Percentiles rank a stretch among this genome's conserved stretches.
Conservation (phyloP, 768 basidiomycete species). For the Mycena latifolia region DNA sequence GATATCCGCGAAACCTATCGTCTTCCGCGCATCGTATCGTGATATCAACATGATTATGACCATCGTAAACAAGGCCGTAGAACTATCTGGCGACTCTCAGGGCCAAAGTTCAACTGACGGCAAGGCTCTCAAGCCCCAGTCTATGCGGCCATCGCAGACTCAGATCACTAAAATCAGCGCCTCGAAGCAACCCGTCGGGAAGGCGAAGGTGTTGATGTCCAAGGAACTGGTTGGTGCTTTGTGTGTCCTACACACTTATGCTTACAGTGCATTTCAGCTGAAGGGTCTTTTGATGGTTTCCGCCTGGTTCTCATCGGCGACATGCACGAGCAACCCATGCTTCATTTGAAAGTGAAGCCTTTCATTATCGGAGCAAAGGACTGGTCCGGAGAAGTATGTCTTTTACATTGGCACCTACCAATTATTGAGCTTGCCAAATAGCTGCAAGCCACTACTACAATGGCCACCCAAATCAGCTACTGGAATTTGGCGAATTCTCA, state of each 20-base stretch:
- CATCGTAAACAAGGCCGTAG: conserved; percentile 89
- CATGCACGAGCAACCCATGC: conserved; percentile 92
- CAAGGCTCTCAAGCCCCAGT: conserved; percentile 16
- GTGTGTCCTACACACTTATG: neutral
- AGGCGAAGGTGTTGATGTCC: conserved; percentile 65
- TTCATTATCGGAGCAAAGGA: conserved; percentile 88
- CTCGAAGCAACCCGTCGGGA: conserved; percentile 46
- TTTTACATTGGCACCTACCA: neutral
- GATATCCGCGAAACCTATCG: conserved; percentile 81
- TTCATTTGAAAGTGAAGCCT: conserved; percentile 89
- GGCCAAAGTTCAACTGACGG: conserved; percentile 31
- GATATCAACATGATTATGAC: conserved; percentile 91
- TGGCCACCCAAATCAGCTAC: conserved; percentile 89
- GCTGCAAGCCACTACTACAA: conserved; percentile 87
- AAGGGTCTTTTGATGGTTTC: conserved; percentile 91
- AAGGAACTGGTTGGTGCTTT: conserved; percentile 80
- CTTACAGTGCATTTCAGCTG: conserved; percentile 62
- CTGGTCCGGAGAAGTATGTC: conserved; percentile 90
- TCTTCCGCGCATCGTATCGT: conserved; percentile 95
- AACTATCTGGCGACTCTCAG: conserved; percentile 71
- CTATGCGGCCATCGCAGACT: conserved; percentile 33
- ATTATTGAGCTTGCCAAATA: conserved; percentile 45
- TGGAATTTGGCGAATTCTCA: conserved; percentile 98
- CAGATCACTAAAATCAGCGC: conserved; percentile 32
- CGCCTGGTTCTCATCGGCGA: conserved; percentile 95